Evolutionary conservation across 2,329 filamentous ascomycete genomes (phyloP), one percentile per base, ranked within the genome.

Genomic region (Chalara sp.): DNA sequence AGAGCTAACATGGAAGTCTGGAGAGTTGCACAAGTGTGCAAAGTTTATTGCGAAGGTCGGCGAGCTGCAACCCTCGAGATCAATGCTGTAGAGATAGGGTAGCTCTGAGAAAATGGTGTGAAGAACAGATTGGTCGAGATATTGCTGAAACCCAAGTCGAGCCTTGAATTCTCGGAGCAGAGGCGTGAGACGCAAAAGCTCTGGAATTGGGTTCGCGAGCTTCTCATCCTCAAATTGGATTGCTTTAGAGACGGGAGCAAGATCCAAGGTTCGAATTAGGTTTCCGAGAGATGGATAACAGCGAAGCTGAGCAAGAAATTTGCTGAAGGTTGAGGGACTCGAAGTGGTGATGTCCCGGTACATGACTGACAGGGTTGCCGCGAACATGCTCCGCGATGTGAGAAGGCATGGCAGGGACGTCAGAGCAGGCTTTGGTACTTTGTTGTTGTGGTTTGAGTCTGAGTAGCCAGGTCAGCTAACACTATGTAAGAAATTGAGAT

Each of bases 321-420:
- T 64, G 39, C 83, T 83, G 70, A 89, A 91, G 64, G 89, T 88
- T 54, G 81, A 75, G 29, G 87, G 89, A 72, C 90, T 86, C 7
- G 87, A 86, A 58, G 90, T 85, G 44, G 85, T 89, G 65, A 90
- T 86, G 66, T 87, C 82, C 57, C 81, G 78, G 70, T 91, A 90
- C 49, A 91, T 76, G 11, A 86, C 84, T 58, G 80, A 79, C 41
- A 90, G 72, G 3, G 86, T 89, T 30, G 83, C 83, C 33, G 76
- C 77, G 63, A 90, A 84, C 52, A 90, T 71, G 32, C 80, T 80
- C 64, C 78, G 80, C 8, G 85, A 91, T 13, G 84, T 80, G 57
- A 88, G 69, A 42, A 90, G 74, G 59, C 87, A 78, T 10, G 85
- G 79, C 69, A 89, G 82, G 52, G 91, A 73, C 64, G 90, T 86